A percentile compares a stretch with the other conserved stretches of the same genome.
Conservation (phyloP, 2,329 filamentous ascomycete species). For the Aspergillus sp. region DNA sequence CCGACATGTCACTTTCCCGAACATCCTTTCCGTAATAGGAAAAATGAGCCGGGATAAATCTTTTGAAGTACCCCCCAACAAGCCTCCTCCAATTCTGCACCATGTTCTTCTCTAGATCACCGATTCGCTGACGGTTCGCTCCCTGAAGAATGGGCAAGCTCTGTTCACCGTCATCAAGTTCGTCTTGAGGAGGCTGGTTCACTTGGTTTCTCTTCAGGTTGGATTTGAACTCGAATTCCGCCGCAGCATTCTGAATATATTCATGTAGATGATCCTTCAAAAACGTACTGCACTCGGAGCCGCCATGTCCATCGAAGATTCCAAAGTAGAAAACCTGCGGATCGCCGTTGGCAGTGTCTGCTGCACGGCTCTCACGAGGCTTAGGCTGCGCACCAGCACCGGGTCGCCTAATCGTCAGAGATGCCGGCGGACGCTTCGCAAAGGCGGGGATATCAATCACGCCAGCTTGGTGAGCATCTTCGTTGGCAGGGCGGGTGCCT, state of each 20-base stretch:
- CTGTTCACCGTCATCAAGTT: slow-evolving; percentile 13
- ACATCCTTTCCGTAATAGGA: slow-evolving; percentile 35
- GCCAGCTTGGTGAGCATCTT: slow-evolving; percentile 90
- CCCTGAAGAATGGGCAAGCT: slow-evolving; percentile 46
- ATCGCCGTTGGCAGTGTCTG: slow-evolving; percentile 76
- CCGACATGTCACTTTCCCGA: slow-evolving; percentile 26
- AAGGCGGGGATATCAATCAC: slow-evolving; percentile 92
- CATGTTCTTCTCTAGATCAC: slow-evolving; percentile 65
- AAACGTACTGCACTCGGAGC: slow-evolving; percentile 81
- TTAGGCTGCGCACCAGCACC: slow-evolving; percentile 21
- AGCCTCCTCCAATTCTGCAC: slow-evolving; percentile 74
- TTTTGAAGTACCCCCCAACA: slow-evolving; percentile 89
- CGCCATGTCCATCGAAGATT: slow-evolving; percentile 94
- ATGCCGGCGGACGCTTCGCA: slow-evolving; percentile 72
- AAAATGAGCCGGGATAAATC: slow-evolving; percentile 82
- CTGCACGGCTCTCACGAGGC: slow-evolving; percentile 57
- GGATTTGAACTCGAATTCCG: slow-evolving; percentile 71
- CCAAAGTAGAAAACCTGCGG: slow-evolving; percentile 97
- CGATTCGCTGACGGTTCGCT: slow-evolving; percentile 56
- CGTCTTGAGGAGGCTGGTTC: slow-evolving; percentile 7
- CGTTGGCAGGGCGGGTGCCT: slow-evolving; percentile 82
- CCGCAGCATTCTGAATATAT: slow-evolving; percentile 80
- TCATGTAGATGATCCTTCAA: slow-evolving; percentile 77
- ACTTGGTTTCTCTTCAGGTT: slow-evolving; percentile 53
- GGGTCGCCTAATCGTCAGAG: slow-evolving; percentile 41